Evolutionary conservation across 2,329 filamentous ascomycete species (phyloP).

Genomic region (Paraphoma sp.): DNA sequence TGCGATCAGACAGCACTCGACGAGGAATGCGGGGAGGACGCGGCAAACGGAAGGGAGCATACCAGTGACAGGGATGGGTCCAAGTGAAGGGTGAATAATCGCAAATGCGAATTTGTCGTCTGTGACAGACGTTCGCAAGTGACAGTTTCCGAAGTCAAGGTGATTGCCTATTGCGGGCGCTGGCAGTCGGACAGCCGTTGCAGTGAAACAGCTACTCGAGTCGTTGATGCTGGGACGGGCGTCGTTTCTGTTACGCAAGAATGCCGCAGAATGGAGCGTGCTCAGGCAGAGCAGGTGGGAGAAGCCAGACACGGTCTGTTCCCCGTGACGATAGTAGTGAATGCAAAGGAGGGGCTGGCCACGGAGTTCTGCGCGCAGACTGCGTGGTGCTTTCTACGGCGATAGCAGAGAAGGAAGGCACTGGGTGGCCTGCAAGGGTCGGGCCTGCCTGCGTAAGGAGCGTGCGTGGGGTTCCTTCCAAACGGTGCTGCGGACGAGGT

Average conservation of each 20-base stretch:
- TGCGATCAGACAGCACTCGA: constrained; percentile 20
- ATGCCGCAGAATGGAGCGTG: constrained; percentile 9
- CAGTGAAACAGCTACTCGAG: constrained; percentile 31
- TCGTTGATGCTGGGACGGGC: constrained; percentile 29
- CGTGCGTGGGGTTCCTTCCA: constrained; percentile 27
- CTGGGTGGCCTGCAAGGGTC: constrained; percentile 38
- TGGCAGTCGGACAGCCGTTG: constrained; percentile 23
- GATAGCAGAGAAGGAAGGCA: constrained; percentile 21
- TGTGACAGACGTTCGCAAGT: constrained; percentile 10
- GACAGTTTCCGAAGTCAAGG: constrained; percentile 11
- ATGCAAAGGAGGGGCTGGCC: constrained; percentile 18
- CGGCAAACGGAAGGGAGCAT: constrained; percentile 36
- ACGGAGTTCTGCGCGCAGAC: constrained; percentile 6
- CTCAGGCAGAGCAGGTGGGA: constrained; percentile 6
- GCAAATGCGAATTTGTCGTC: constrained; percentile 11
- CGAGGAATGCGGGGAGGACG: constrained; percentile 36
- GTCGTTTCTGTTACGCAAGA: constrained; percentile 35
- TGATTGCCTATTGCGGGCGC: constrained; percentile 27
- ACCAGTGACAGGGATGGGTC: constrained; percentile 27
- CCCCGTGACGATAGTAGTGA: constrained; percentile 23
- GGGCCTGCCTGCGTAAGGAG: constrained; percentile 34
- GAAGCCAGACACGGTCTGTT: constrained; percentile 35
- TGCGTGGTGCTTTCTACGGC: constrained; percentile 21
- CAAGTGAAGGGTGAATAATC: constrained; percentile 5
- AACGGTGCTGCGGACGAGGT: constrained; percentile 33